Evolutionary conservation across 768 basidiomycete genomes (phyloP).

Genomic region (Boletus vermiculosoides): DNA sequence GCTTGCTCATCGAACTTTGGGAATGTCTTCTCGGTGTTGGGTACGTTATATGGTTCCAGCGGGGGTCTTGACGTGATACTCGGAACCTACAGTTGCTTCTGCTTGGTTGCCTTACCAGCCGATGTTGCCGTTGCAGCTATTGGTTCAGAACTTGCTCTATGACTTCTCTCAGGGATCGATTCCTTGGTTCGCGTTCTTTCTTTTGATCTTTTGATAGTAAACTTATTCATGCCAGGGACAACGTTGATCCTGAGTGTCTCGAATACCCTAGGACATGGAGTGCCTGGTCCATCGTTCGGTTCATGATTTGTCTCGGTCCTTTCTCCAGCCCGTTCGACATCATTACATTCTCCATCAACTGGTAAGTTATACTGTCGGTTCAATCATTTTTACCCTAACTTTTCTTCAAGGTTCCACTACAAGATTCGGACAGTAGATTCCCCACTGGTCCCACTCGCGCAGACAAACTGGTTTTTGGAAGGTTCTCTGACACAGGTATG

Average conservation of each 20-base stretch:
- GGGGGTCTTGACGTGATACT: neutral
- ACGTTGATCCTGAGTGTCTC: slow-evolving; percentile 38
- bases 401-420: slow-evolving; percentile 30
- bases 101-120: slow-evolving; percentile 40
- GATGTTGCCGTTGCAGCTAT: slow-evolving; percentile 34
- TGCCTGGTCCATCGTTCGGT: slow-evolving; percentile 35
- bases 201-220: neutral
- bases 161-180: slow-evolving; percentile 39
- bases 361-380: slow-evolving; percentile 15
- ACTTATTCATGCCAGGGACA: slow-evolving; percentile 30
- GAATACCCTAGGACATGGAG: slow-evolving; percentile 31
- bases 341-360: slow-evolving; percentile 32
- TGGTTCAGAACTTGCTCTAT: slow-evolving; percentile 35
- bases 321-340: slow-evolving; percentile 39
- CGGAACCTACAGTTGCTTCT: slow-evolving; percentile 29
- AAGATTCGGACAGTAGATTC: slow-evolving; percentile 27
- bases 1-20: slow-evolving; percentile 38
- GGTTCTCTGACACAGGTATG: slow-evolving; percentile 37
- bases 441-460: slow-evolving; percentile 32
- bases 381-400: neutral
- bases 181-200: slow-evolving; percentile 27
- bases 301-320: slow-evolving; percentile 37
- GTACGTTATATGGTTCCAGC: slow-evolving; percentile 13
- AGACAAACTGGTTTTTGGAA: slow-evolving; percentile 38
- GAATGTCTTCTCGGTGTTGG: slow-evolving; percentile 33